These are phyloP conservation scores for Zasmidium citrigriseum DNA, from an alignment of 2,329 filamentous ascomycete genomes.

Conservation along the genomic window DNA sequence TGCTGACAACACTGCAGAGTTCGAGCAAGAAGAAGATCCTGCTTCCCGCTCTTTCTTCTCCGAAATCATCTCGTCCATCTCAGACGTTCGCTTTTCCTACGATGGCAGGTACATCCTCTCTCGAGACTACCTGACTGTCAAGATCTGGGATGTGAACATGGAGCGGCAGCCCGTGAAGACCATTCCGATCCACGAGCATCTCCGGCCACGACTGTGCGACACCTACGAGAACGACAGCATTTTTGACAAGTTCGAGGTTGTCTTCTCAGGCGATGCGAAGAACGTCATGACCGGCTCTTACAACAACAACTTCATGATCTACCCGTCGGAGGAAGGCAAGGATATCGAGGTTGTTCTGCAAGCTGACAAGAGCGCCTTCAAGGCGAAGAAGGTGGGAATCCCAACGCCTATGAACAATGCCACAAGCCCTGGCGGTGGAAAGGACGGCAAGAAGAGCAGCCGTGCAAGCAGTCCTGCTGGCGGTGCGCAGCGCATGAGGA, in stretches of 20 bases:
- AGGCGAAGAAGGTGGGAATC: slow-evolving; percentile 98
- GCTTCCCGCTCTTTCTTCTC: slow-evolving; percentile 98
- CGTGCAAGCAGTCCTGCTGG: slow-evolving; percentile 85
- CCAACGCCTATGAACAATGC: slow-evolving; percentile 92
- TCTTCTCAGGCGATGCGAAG: slow-evolving; percentile 96
- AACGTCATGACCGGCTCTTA: slow-evolving; percentile 99
- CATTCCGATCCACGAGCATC: slow-evolving; percentile 96
- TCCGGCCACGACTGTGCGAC: slow-evolving; percentile 90
- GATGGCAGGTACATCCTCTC: slow-evolving; percentile 97
- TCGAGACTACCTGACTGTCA: slow-evolving; percentile 96
- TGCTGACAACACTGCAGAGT: slow-evolving; percentile 62
- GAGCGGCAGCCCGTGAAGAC: slow-evolving; percentile 96
- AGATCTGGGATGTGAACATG: slow-evolving; percentile 99
- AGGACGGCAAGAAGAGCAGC: slow-evolving; percentile 74
- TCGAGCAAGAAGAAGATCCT: slow-evolving; percentile 98
- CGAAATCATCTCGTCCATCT: slow-evolving; percentile 99
- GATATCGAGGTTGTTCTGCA: slow-evolving; percentile 97
- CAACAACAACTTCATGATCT: slow-evolving; percentile 99
- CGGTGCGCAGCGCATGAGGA: slow-evolving; percentile 92
- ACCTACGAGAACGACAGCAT: slow-evolving; percentile 99
- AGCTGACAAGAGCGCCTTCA: slow-evolving; percentile 98
- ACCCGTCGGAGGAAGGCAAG: slow-evolving; percentile 91
- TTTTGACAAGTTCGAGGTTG: slow-evolving; percentile 99
- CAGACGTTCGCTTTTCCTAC: slow-evolving; percentile 94
- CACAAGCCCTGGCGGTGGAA: slow-evolving; percentile 61